phyloP scores from a whole-genome alignment of 441 rosid genomes.

The Codiaeum variegatum region DNA sequence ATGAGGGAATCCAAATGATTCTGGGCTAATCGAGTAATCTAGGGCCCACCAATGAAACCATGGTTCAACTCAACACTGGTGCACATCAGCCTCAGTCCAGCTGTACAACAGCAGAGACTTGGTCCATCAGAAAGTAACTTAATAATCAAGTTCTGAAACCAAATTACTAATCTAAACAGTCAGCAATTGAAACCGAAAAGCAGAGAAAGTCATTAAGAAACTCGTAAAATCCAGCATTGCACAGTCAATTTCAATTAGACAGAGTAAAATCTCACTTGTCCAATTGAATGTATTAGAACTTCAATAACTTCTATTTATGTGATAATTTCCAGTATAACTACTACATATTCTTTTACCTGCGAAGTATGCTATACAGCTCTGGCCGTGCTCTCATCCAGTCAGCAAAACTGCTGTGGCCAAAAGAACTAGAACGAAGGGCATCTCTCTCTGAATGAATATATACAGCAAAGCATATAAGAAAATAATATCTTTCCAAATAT shows the following conservation, averaged over 20 bases:
- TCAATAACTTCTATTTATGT: conserved; percentile 7
- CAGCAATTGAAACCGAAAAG: conserved; percentile 3
- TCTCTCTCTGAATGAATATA: conserved; percentile 92
- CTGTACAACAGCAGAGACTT: conserved; percentile 11
- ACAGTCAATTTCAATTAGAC: neutral
- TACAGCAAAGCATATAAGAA: conserved; percentile 96
- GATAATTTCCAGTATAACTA: neutral
- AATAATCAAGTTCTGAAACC: neutral
- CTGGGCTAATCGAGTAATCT: neutral
- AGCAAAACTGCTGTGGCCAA: conserved; percentile 76
- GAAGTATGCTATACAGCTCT: conserved; percentile 93
- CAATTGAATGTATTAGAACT: neutral
- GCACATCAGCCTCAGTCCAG: neutral
- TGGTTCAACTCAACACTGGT: neutral
- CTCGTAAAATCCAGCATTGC: neutral
- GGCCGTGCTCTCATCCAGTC: conserved; percentile 99
- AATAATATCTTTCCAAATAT: conserved; percentile 98
- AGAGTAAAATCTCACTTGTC: conserved; percentile 1
- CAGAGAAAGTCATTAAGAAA: conserved; percentile 7
- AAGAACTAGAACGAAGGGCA: conserved; percentile 72
- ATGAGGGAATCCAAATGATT: neutral
- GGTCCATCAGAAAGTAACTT: conserved; percentile 15
- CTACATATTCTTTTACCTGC: conserved; percentile 50
- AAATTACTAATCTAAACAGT: conserved; percentile 11
- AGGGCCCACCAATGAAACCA: conserved; percentile 8